Percentiles rank a stretch among this genome's conserved stretches.
Conservation (phyloP, 306 rosid species). For the Quercus engelmannii region DNA sequence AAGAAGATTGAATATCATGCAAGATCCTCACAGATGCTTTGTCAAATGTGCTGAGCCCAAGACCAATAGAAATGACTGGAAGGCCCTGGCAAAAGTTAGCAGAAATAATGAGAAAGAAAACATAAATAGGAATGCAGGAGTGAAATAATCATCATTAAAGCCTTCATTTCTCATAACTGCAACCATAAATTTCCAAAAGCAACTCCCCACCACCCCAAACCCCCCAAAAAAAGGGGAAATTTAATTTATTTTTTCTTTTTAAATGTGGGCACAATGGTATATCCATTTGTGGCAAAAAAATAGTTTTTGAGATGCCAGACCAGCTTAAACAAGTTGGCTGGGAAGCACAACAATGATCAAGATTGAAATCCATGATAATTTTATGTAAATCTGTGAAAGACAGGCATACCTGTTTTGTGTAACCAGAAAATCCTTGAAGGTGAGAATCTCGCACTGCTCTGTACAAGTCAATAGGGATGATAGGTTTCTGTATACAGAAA, state of each 20-base stretch:
- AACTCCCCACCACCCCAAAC: background rate
- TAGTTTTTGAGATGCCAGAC: background rate
- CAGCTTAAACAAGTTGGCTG: background rate
- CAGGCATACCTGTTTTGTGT: constrained; percentile 75
- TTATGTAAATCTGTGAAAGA: constrained; percentile 12
- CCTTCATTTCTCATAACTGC: no score
- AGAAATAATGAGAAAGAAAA: constrained; percentile 19
- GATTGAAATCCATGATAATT: background rate
- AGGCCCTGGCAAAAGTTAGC: constrained; percentile 55
- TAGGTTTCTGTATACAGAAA: constrained; percentile 68
- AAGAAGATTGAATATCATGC: constrained; percentile 10
- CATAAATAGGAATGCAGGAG: background rate
- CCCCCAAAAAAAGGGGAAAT: background rate
- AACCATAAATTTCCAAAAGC: background rate
- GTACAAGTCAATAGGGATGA: constrained; percentile 62
- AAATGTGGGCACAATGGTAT: background rate
- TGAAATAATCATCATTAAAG: background rate
- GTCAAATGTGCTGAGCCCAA: constrained; percentile 88
- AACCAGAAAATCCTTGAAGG: constrained; percentile 85
- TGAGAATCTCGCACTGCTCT: constrained; percentile 72
- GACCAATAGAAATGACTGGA: constrained; percentile 85
- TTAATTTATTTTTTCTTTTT: no score
- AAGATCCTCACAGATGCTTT: constrained; percentile 86
- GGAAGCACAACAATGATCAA: background rate
- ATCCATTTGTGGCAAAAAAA: background rate